Evolutionary conservation across 495 filamentous ascomycete species (phyloP), one percentile per base, ranked within the genome.

Genomic region (Polyplosphaeria fusca): DNA sequence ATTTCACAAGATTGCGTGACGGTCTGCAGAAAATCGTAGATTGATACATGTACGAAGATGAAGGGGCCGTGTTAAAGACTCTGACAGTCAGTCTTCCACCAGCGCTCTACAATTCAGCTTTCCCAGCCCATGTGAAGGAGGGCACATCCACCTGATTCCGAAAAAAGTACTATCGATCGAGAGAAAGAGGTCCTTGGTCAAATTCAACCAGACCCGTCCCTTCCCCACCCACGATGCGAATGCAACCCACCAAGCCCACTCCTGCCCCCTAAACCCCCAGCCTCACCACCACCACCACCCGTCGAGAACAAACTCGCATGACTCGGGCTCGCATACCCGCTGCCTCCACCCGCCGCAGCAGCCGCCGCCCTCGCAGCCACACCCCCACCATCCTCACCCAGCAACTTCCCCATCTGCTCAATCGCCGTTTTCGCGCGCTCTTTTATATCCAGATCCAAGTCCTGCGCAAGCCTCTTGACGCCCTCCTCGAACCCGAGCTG

Each of bases 341-440:
- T 35, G 25, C 28, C 23, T 2, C 50, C 37, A 14, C 30, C 30
- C 30, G 7, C 30, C 7, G 30, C 7, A n/a, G n/a, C n/a, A n/a
- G n/a, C n/a, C n/a, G n/a, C n/a, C n/a, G n/a, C n/a, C 38, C 52
- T 40, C 12, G 5, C 38, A 26, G 41, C 22, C 19, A 3, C 30
- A 28, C 44, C 40, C 1, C 42, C 22, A 11, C 37, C 44, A 9
- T 5, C 37, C 12, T 55, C 54, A 1, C 48, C 61, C 27, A 71
- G 47, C 44, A 73, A 64, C 52, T 61, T 58, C 23, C 52, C 57
- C 70, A 95, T 74, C 66, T 91, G 82, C 72, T 81, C 82, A 5
- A 85, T 68, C 4, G 87, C 91, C 40, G 81, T 86, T 74, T 88
- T 95, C 9, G 86, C 89, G 46, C 88, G 74, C 72, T 97, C 89